phyloP scores from a whole-genome alignment of 2,329 filamentous ascomycete genomes.

The Paecilomyces variotii region DNA sequence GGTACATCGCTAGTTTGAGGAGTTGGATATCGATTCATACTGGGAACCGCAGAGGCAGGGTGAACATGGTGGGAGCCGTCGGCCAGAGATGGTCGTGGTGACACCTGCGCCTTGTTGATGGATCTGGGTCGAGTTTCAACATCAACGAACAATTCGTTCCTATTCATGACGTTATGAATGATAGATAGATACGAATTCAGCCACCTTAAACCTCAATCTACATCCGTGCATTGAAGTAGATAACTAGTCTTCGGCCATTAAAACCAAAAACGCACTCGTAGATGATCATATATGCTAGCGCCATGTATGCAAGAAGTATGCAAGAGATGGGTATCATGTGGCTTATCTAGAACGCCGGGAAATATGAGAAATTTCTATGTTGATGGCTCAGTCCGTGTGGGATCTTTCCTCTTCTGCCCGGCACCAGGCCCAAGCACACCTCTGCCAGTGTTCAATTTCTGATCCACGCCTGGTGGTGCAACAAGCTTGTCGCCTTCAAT shows the following conservation, averaged over 20 bases:
- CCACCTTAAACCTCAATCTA: constrained; percentile 7
- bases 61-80: not conserved
- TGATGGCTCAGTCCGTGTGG: constrained; percentile 1
- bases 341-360: not conserved
- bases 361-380: not conserved
- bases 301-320: not conserved
- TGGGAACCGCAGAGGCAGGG: not conserved
- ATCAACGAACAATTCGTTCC: constrained; percentile 2
- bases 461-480: constrained; percentile 16
- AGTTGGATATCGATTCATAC: not conserved
- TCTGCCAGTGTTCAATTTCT: constrained; percentile 3
- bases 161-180: constrained; percentile 25
- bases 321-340: not conserved
- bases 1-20: not conserved
- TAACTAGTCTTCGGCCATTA: constrained; percentile 4
- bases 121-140: not conserved
- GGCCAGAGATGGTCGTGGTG: not conserved
- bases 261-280: not conserved
- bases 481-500: constrained; percentile 42
- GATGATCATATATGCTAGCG: not conserved
- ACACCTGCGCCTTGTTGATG: not conserved
- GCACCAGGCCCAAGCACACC: constrained; percentile 13
- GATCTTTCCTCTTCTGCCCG: constrained; percentile 19
- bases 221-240: not conserved
- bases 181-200: constrained; percentile 23